A percentile compares a stretch with the other conserved stretches of the same genome.
These are phyloP conservation scores for Eremochloa ophiuroides DNA, from an alignment of 176 grass and related monocot species.

Conservation along the genomic window DNA sequence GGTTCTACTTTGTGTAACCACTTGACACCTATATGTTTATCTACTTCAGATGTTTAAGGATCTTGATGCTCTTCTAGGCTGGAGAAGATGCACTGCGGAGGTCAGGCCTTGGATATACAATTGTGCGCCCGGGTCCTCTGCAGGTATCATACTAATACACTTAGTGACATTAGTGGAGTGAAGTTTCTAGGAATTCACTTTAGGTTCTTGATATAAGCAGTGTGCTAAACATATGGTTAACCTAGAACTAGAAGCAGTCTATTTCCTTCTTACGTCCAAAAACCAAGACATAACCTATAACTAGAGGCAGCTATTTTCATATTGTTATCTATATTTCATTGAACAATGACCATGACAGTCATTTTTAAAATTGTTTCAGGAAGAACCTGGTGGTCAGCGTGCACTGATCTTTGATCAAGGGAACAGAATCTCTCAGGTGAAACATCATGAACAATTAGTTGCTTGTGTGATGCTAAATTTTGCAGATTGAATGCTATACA, in stretches of 20 bases:
- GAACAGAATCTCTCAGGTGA: conserved; percentile 92
- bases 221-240: not conserved
- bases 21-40: not conserved
- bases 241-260: not conserved
- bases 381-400: conserved; percentile 98
- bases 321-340: not conserved
- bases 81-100: conserved; percentile 92
- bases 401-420: conserved; percentile 99
- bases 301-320: not conserved
- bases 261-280: not conserved
- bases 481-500: not conserved
- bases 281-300: not conserved
- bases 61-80: conserved; percentile 43
- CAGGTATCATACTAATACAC: conserved; percentile 53
- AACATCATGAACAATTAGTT: not conserved
- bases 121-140: conserved; percentile 84
- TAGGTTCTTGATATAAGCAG: not conserved
- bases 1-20: conserved; percentile 44
- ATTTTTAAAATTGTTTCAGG: conserved; percentile 41
- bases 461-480: not conserved
- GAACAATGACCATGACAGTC: not conserved
- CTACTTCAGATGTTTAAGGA: conserved; percentile 18
- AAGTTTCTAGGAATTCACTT: not conserved
- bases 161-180: not conserved
- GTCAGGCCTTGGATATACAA: conserved; percentile 97